These are phyloP conservation scores for Fusarium bactridioides DNA, from an alignment of 2,329 filamentous ascomycete species.

Conservation along the genomic window DNA sequence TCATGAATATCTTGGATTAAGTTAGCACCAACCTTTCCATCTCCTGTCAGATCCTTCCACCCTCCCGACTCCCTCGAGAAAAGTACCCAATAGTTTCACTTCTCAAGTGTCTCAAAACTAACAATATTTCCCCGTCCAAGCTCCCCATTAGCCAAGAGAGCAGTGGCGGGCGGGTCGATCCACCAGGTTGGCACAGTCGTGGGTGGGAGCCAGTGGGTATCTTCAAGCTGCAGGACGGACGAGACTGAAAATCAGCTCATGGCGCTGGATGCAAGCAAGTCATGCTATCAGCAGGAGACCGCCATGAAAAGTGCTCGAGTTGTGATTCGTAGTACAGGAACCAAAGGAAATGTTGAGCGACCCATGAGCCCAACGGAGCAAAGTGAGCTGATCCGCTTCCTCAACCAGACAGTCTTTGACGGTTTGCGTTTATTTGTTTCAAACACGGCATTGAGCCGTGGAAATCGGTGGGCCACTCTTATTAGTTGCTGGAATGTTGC, in stretches of 20 bases:
- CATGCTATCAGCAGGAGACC: conserved; percentile 34
- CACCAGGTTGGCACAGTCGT: conserved; percentile 35
- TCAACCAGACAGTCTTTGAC: not conserved
- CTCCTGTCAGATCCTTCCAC: conserved; percentile 10
- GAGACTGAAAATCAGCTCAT: conserved; percentile 40
- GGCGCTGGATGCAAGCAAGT: conserved; percentile 37
- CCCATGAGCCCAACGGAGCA: not conserved
- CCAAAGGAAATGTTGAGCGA: not conserved
- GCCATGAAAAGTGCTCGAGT: not conserved
- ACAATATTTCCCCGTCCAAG: conserved; percentile 24
- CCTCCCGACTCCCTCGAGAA: not conserved
- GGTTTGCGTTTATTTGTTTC: conserved; percentile 17
- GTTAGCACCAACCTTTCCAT: conserved; percentile 27
- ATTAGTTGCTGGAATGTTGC: conserved; percentile 33
- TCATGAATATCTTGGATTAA: conserved; percentile 13
- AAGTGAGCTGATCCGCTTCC: not conserved
- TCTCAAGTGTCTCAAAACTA: conserved; percentile 12
- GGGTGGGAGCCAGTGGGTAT: conserved; percentile 36
- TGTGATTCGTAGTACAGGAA: conserved; percentile 1
- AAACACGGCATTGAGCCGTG: conserved; percentile 13
- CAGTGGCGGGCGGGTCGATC: conserved; percentile 31
- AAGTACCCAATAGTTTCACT: conserved; percentile 14
- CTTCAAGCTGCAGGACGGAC: conserved; percentile 17
- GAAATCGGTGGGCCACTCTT: conserved; percentile 7
- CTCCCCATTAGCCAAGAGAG: conserved; percentile 33